A percentile compares a stretch with the other conserved stretches of the same genome.
Evolutionary conservation across 192 early-diverging fungal species (phyloP).

Genomic region (Gamsiella multidivaricata): DNA sequence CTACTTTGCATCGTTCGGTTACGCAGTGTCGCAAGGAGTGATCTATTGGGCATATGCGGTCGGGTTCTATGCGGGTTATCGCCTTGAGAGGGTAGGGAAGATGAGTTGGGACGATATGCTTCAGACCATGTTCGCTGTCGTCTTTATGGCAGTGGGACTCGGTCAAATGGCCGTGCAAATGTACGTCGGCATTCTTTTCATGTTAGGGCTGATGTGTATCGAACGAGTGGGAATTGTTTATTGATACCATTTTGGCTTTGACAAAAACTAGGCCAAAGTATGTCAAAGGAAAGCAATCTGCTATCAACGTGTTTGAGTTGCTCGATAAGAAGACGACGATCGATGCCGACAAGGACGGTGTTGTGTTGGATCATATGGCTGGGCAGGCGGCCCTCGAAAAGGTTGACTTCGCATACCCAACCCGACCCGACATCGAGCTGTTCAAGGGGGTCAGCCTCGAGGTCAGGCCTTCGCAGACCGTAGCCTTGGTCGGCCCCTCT

Average conservation of each 20-base stretch:
- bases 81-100: conserved; percentile 39
- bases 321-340: conserved; percentile 62
- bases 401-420: conserved; percentile 67
- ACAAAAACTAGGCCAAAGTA: conserved; percentile 60
- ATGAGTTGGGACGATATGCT: conserved; percentile 33
- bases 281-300: conserved; percentile 66
- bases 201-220: too few relatives aligned
- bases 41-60: conserved; percentile 63
- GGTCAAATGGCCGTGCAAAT: conserved; percentile 53
- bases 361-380: conserved; percentile 37
- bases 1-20: conserved; percentile 55
- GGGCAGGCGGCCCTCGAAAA: conserved; percentile 43
- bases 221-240: too few relatives aligned
- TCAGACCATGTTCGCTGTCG: conserved; percentile 49
- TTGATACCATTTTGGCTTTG: conserved; percentile 72
- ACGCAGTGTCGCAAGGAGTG: conserved; percentile 61
- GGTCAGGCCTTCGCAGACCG: conserved; percentile 70
- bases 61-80: conserved; percentile 65
- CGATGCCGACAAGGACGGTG: conserved; percentile 48
- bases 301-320: conserved; percentile 62
- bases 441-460: conserved; percentile 66
- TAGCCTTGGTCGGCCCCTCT: conserved; percentile 82
- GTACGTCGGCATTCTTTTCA: conserved; percentile 29
- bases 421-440: conserved; percentile 69
- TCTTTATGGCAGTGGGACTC: conserved; percentile 49